Evolutionary conservation across 2,329 filamentous ascomycete genomes (phyloP), one percentile per base, ranked within the genome.

Genomic region (Monilinia polystroma): DNA sequence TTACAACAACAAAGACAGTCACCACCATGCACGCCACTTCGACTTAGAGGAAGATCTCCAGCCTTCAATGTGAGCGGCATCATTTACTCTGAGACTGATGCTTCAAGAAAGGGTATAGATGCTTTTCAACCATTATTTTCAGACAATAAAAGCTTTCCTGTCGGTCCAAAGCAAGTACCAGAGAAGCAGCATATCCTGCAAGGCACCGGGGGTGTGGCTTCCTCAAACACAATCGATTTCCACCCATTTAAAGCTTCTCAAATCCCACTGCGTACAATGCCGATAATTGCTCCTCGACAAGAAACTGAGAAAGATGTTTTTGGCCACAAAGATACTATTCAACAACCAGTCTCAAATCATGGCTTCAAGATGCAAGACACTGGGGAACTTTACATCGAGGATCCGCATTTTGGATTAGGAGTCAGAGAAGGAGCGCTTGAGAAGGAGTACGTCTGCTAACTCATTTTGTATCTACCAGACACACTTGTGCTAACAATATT

Each of bases 361-460:
- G 26, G 3, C 53, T 4, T 6, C 4, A n/a, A 51, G 20, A 14
- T 10, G 20, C 35, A 47, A 62, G 57, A 45, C 12, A 32, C 41
- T 3, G 55, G 52, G 26, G 52, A 55, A 6, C 18, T 60, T 16
- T 32, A 60, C n/a, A 60, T 72, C n/a, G 67, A 68, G 5, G 72
- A 73, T 64, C 72, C 72, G 5, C 54, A 70, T 56, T 74, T 74
- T 32, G 71, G 73, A 2, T 64, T 73, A 12, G 70, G 71, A 8
- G 59, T 73, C 18, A 45, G 65, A 7, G 55, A 64, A 60, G 69
- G 68, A 32, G 70, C 70, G 47, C 41, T 60, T 10, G 66, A 71
- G 38, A 45, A 32, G 49, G 71, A 72, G 71, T 73, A 72, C 55
- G 64, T 64, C 23, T 43, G 4, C 45, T 3, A 35, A 53, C 14